phyloP scores from a whole-genome alignment of 1,284 basidiomycete genomes.

The Ganoderma boninense region DNA sequence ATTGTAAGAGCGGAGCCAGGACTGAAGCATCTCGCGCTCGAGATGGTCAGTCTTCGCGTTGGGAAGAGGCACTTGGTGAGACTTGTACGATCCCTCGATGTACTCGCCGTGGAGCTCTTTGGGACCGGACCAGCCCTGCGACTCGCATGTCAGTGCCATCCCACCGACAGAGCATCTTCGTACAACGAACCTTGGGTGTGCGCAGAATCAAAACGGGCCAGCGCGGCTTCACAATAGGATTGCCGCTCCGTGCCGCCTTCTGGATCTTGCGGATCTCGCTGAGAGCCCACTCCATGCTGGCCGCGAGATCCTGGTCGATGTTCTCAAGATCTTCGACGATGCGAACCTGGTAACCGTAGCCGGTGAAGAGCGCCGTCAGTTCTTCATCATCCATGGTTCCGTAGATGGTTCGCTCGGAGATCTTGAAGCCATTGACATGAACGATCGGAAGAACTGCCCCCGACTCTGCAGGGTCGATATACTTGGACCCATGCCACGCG shows the following conservation, averaged over 20 bases:
- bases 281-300: conserved; percentile 85
- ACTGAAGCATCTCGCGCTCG: conserved; percentile 69
- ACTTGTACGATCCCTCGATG: conserved; percentile 80
- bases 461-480: conserved; percentile 89
- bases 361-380: conserved; percentile 74
- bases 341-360: conserved; percentile 88
- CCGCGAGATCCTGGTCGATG: conserved; percentile 77
- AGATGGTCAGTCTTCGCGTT: conserved; percentile 67
- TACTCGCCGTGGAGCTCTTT: conserved; percentile 69
- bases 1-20: conserved; percentile 77
- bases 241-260: conserved; percentile 74
- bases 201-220: conserved; percentile 89
- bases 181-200: conserved; percentile 69
- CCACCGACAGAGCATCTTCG: not conserved
- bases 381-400: conserved; percentile 93
- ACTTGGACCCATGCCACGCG: conserved; percentile 89
- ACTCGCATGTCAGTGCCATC: not conserved
- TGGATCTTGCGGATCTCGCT: conserved; percentile 83
- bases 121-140: conserved; percentile 72
- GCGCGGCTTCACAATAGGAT: conserved; percentile 82
- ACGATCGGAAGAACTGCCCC: conserved; percentile 91
- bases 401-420: conserved; percentile 88
- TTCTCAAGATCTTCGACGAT: conserved; percentile 80
- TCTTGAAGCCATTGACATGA: conserved; percentile 88
- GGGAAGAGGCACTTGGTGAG: conserved; percentile 87